Base-by-base conservation (phyloP, 2,329 filamentous ascomycete species). In the Neofusicoccum parvum region DNA sequence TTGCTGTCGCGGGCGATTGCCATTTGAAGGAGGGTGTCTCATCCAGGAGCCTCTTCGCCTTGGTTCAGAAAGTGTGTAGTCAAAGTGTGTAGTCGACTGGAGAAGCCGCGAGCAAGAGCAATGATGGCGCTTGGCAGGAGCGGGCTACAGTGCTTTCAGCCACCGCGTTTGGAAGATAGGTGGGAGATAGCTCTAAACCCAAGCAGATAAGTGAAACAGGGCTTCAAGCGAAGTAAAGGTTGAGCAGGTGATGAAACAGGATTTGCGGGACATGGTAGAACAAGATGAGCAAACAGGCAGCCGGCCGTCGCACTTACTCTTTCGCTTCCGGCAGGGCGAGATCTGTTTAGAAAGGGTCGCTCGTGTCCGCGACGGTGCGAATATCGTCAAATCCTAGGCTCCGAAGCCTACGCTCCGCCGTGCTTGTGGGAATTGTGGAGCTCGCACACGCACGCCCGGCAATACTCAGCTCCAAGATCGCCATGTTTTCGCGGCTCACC, bases 211-310 rank as follows among this genome's bases (percentile, higher is more conserved):
- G 3, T 23, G 3, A 23, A 23, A 23, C 23, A 73, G 92, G 91
- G 86, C 90, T 92, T 79, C 88, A 90, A 12, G 70, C 70, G 69
- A 92, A 92, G 76, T 91, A 92, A 37, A 91, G 79, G 0, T 85
- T 82, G 62, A 91, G 77, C 10, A 91, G 80, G 70, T 89, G 87
- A 67, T 32, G 5, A 32, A 32, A 7, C 27, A 5, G 27, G 27
- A 32, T 7, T 32, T 83, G 62, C 79, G 76, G 71, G 85, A 85
- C 10, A 85, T 82, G 20, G 81, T 80, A 9, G 75, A 78, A 68
- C 83, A 85, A 11, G 83, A 83, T 23, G 81, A 81, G 72, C 83
- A 85, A 6, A 79, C 72, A 39, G 82, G 83, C 12, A 77, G 73
- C 37, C 76, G 74, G 41, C 82, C 82, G 72, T 85, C 82, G 70